Percentiles rank a stretch among this genome's conserved stretches.
Conservation (phyloP, 2,329 filamentous ascomycete genomes). For the Penicillium capsulatum region DNA sequence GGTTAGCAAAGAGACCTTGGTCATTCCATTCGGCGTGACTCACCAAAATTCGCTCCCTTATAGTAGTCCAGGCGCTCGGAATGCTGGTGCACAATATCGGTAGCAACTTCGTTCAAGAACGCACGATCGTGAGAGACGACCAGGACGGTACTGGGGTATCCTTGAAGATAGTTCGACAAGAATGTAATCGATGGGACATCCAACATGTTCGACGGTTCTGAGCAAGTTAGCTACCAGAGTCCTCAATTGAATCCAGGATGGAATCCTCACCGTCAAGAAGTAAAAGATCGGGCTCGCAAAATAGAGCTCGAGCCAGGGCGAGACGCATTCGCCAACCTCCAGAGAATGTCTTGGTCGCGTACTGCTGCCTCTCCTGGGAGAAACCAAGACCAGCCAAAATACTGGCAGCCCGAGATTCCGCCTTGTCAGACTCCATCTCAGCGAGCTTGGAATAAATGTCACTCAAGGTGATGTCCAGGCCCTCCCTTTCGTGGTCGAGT, state of each 20-base stretch:
- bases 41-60: slow-evolving; percentile 85
- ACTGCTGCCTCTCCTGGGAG: slow-evolving; percentile 86
- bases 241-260: background rate
- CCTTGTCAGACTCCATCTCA: slow-evolving; percentile 99
- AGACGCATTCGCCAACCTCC: slow-evolving; percentile 99
- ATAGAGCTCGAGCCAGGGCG: slow-evolving; percentile 87
- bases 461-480: slow-evolving; percentile 81
- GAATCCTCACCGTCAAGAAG: slow-evolving; percentile 67
- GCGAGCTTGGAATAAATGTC: slow-evolving; percentile 88
- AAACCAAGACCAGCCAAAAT: slow-evolving; percentile 97
- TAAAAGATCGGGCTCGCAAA: slow-evolving; percentile 94
- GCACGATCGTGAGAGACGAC: slow-evolving; percentile 98
- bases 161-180: slow-evolving; percentile 89
- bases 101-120: slow-evolving; percentile 98
- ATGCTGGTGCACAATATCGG: slow-evolving; percentile 97
- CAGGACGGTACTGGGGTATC: slow-evolving; percentile 88
- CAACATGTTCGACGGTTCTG: slow-evolving; percentile 99
- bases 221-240: slow-evolving; percentile 17
- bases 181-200: slow-evolving; percentile 99
- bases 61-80: slow-evolving; percentile 98
- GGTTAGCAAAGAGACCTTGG: slow-evolving; percentile 17
- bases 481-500: slow-evolving; percentile 82
- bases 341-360: slow-evolving; percentile 94
- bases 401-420: slow-evolving; percentile 88
- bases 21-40: slow-evolving; percentile 14